These are phyloP conservation scores for Ophiostoma himal-ulmi DNA, from an alignment of 2,329 filamentous ascomycete genomes.

Conservation along the genomic window DNA sequence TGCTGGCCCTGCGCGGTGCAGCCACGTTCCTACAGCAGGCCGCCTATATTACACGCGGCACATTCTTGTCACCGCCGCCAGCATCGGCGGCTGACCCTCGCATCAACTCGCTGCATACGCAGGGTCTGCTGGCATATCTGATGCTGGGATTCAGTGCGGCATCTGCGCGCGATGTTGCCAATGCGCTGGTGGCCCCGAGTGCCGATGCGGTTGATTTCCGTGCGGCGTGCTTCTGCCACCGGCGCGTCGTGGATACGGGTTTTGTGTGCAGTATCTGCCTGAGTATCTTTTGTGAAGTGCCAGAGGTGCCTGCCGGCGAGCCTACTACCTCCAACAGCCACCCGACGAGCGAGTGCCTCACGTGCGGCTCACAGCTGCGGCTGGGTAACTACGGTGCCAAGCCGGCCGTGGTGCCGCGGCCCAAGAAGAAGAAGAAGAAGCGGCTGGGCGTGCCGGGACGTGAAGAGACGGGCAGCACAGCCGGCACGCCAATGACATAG, in stretches of 20 bases:
- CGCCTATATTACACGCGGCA: constrained; percentile 55
- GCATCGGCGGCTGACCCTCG: constrained; percentile 34
- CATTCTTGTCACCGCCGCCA: constrained; percentile 42
- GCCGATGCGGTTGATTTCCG: constrained; percentile 89
- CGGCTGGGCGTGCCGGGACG: constrained; percentile 45
- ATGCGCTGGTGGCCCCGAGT: constrained; percentile 64
- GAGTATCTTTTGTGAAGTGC: constrained; percentile 77
- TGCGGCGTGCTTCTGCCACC: constrained; percentile 96
- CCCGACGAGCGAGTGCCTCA: constrained; percentile 63
- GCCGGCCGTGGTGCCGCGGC: constrained; percentile 66
- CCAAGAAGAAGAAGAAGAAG: constrained; percentile 73
- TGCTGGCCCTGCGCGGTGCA: constrained; percentile 75
- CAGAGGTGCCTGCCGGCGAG: constrained; percentile 30
- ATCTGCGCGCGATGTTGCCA: constrained; percentile 28
- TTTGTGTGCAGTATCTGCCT: constrained; percentile 96
- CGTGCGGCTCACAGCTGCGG: constrained; percentile 72
- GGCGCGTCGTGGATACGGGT: constrained; percentile 81
- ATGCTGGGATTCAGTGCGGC: constrained; percentile 73
- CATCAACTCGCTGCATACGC: constrained; percentile 49
- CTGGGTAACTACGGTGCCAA: constrained; percentile 70
- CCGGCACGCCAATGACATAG: constrained; percentile 48
- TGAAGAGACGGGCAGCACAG: constrained; percentile 55
- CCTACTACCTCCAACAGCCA: neutral
- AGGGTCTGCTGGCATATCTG: constrained; percentile 80
- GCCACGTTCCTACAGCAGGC: constrained; percentile 95